Evolutionary conservation across 768 basidiomycete species (phyloP).

Genomic region (Tylopilus rubrobrunneus): DNA sequence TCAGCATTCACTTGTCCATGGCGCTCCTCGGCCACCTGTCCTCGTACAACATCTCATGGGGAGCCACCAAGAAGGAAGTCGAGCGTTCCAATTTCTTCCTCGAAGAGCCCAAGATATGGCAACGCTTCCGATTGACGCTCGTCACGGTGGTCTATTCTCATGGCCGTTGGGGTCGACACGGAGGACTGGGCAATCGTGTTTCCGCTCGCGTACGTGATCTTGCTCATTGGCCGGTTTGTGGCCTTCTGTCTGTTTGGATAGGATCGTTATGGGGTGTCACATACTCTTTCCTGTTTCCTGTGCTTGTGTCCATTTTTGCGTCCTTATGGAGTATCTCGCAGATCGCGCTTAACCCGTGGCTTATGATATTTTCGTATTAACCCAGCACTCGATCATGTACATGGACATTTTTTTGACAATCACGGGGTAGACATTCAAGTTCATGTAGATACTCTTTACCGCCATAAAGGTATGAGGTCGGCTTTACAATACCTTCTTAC

Average conservation of each 20-base stretch:
- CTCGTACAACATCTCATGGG: constrained; percentile 58
- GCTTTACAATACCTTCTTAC: too few species aligned
- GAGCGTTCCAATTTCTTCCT: constrained; percentile 90
- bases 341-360: constrained; percentile 85
- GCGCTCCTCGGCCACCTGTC: constrained; percentile 55
- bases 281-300: constrained; percentile 57
- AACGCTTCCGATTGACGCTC: constrained; percentile 69
- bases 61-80: constrained; percentile 74
- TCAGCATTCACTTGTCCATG: constrained; percentile 48
- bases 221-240: not conserved
- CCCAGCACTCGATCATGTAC: not conserved
- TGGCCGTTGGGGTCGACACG: constrained; percentile 47
- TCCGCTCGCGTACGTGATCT: constrained; percentile 52
- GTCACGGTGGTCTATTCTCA: constrained; percentile 47
- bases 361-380: constrained; percentile 75
- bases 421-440: too few species aligned
- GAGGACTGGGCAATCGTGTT: constrained; percentile 68
- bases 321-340: constrained; percentile 29
- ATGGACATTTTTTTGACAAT: too few species aligned
- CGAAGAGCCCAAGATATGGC: constrained; percentile 80
- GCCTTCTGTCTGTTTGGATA: not conserved
- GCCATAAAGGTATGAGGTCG: too few species aligned
- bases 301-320: constrained; percentile 22
- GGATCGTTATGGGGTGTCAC: constrained; percentile 58
- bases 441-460: too few species aligned